These are phyloP conservation scores for Ophiocordyceps polyrhachis-furcata DNA, from an alignment of 2,329 filamentous ascomycete genomes.

Conservation along the genomic window DNA sequence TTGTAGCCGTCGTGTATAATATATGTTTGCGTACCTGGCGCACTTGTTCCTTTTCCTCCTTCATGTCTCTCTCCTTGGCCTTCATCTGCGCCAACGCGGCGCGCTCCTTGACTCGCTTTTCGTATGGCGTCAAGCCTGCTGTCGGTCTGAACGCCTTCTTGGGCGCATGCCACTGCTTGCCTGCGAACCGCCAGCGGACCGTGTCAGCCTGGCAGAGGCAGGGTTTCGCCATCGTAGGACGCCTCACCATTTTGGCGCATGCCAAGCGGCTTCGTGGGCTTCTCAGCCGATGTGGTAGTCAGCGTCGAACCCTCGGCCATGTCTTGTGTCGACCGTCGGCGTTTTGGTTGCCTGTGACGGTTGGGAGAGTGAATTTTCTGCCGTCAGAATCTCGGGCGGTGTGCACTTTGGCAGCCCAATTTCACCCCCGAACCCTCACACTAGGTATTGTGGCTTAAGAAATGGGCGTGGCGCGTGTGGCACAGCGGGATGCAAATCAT, in stretches of 20 bases:
- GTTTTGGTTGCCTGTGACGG: not conserved
- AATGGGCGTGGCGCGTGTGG: not conserved
- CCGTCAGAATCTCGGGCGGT: not conserved
- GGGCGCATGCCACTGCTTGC: slow-evolving; percentile 81
- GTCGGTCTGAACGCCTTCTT: slow-evolving; percentile 75
- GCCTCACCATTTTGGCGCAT: slow-evolving; percentile 62
- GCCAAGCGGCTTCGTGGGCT: slow-evolving; percentile 29
- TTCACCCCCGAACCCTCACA: no score
- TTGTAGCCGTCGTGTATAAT: not conserved
- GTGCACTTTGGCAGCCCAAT: not conserved
- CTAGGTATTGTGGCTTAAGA: not conserved
- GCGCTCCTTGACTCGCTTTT: slow-evolving; percentile 54
- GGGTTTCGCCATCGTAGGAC: no score
- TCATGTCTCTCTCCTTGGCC: slow-evolving; percentile 87
- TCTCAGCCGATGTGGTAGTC: slow-evolving; percentile 8
- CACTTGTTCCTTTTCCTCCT: slow-evolving; percentile 84
- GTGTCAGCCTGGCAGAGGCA: not conserved
- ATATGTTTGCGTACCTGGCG: slow-evolving; percentile 42
- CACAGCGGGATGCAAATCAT: not conserved
- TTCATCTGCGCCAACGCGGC: slow-evolving; percentile 59
- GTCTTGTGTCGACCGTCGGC: slow-evolving; percentile 3
- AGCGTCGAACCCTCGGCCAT: slow-evolving; percentile 5
- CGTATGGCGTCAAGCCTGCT: slow-evolving; percentile 60
- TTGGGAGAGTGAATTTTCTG: slow-evolving; percentile 18
- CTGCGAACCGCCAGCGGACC: slow-evolving; percentile 25